Evolutionary conservation across 2,329 filamentous ascomycete genomes (phyloP).

Genomic region (Neopestalotiopsis rosae): DNA sequence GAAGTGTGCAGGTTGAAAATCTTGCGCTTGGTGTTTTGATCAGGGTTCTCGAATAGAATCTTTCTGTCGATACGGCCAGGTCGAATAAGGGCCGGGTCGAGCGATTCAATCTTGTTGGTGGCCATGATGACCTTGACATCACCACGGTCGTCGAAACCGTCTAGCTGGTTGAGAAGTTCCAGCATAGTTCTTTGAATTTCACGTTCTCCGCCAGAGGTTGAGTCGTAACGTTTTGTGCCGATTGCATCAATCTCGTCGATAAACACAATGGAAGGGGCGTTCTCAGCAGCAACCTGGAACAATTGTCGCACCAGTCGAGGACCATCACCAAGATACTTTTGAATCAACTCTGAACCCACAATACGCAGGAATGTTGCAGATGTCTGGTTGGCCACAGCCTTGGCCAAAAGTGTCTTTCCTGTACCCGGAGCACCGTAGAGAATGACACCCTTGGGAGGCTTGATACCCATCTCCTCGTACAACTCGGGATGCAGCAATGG

Average conservation of each 20-base stretch:
- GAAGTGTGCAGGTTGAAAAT: constrained; percentile 98
- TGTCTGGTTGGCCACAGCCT: constrained; percentile 98
- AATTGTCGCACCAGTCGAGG: constrained; percentile 94
- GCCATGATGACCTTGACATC: constrained; percentile 99
- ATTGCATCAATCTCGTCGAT: constrained; percentile 99
- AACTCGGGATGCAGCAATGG: constrained; percentile 94
- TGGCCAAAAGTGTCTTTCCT: constrained; percentile 93
- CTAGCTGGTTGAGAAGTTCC: constrained; percentile 96
- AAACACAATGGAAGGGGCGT: constrained; percentile 96
- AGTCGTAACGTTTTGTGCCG: constrained; percentile 98
- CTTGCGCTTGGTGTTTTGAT: constrained; percentile 93
- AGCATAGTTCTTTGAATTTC: constrained; percentile 99
- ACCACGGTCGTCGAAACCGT: constrained; percentile 97
- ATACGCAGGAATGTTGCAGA: constrained; percentile 98
- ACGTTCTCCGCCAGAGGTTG: constrained; percentile 93
- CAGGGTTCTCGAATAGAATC: constrained; percentile 75
- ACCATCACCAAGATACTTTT: constrained; percentile 97
- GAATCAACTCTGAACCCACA: constrained; percentile 94
- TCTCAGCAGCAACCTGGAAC: constrained; percentile 91
- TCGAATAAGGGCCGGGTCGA: constrained; percentile 94
- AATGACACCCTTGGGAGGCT: constrained; percentile 98
- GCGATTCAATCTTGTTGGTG: constrained; percentile 98
- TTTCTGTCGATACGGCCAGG: constrained; percentile 98
- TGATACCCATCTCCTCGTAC: constrained; percentile 99
- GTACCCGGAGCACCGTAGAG: constrained; percentile 97